These are phyloP conservation scores for Gelatoporia subvermispora DNA, from an alignment of 768 basidiomycete genomes.

Conservation along the genomic window DNA sequence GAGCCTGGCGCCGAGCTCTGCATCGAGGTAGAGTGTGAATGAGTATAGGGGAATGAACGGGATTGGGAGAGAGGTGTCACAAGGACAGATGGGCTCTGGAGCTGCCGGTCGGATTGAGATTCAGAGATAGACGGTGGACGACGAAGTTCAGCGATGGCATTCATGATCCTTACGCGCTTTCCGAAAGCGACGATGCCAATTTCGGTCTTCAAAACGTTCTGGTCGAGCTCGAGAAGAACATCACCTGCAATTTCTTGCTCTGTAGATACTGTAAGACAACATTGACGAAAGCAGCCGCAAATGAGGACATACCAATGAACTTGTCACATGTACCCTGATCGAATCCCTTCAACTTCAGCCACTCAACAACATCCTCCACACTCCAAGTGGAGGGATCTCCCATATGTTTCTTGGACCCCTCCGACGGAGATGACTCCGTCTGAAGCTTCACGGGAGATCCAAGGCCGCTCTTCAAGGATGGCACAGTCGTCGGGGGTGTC, in stretches of 20 bases:
- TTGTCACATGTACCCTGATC: conserved; percentile 78
- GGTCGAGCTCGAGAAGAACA: conserved; percentile 90
- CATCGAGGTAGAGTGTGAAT: conserved; percentile 29
- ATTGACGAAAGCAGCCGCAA: not conserved
- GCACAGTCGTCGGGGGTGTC: conserved; percentile 19
- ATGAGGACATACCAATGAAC: conserved; percentile 66
- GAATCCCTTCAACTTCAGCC: conserved; percentile 82
- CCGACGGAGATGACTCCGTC: conserved; percentile 9
- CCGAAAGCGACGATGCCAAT: conserved; percentile 93
- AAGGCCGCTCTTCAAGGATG: conserved; percentile 11
- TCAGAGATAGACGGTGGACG: conserved; percentile 62
- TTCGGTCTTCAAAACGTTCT: conserved; percentile 85
- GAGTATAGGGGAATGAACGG: conserved; percentile 24
- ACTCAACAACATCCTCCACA: conserved; percentile 85
- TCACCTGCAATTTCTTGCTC: conserved; percentile 99
- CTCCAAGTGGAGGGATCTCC: conserved; percentile 70
- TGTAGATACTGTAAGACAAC: conserved; percentile 24
- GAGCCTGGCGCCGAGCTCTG: conserved; percentile 28
- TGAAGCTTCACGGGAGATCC: not conserved
- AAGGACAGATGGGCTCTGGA: conserved; percentile 10
- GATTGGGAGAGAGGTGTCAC: conserved; percentile 17
- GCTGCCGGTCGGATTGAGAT: conserved; percentile 28
- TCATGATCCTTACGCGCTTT: conserved; percentile 88
- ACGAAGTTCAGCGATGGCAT: conserved; percentile 85
- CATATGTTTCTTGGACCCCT: conserved; percentile 28